Percentiles rank a stretch among this genome's conserved stretches.
These are phyloP conservation scores for Termitomyces sp. DNA, from an alignment of 768 basidiomycete genomes.

Conservation along the genomic window DNA sequence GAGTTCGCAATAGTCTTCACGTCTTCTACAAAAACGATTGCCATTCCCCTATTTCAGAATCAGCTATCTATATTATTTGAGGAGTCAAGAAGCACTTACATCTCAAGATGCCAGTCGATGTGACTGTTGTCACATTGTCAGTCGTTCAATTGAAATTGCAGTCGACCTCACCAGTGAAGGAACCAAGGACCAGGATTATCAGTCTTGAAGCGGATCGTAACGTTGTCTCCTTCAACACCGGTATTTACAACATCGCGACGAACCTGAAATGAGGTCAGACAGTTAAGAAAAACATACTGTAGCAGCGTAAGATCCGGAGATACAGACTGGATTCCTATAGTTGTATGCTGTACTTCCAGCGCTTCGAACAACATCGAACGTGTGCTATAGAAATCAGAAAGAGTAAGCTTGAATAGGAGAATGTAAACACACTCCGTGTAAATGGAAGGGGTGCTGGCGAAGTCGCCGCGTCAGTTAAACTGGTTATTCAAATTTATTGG, in stretches of 20 bases:
- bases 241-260: slow-evolving; percentile 19
- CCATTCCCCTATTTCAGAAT: slow-evolving; percentile 15
- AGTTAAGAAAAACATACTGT: neutral
- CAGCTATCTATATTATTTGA: neutral
- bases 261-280: neutral
- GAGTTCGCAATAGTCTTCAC: neutral
- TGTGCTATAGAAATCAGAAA: slow-evolving; percentile 17
- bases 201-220: slow-evolving; percentile 34
- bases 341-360: slow-evolving; percentile 26
- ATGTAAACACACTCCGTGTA: slow-evolving; percentile 19
- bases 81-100: neutral
- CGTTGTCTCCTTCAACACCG: slow-evolving; percentile 13
- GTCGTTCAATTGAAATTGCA: neutral
- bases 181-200: slow-evolving; percentile 31
- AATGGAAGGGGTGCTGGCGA: slow-evolving; percentile 21
- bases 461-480: slow-evolving; percentile 3
- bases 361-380: slow-evolving; percentile 31
- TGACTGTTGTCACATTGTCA: neutral
- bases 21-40: slow-evolving; percentile 29
- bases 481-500: too few species aligned
- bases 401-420: neutral
- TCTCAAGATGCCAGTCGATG: slow-evolving; percentile 7
- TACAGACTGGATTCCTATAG: slow-evolving; percentile 35
- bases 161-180: neutral
- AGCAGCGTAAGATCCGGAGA: neutral